phyloP scores from a whole-genome alignment of 306 rosid species.

The Cicer pinnatifidum region DNA sequence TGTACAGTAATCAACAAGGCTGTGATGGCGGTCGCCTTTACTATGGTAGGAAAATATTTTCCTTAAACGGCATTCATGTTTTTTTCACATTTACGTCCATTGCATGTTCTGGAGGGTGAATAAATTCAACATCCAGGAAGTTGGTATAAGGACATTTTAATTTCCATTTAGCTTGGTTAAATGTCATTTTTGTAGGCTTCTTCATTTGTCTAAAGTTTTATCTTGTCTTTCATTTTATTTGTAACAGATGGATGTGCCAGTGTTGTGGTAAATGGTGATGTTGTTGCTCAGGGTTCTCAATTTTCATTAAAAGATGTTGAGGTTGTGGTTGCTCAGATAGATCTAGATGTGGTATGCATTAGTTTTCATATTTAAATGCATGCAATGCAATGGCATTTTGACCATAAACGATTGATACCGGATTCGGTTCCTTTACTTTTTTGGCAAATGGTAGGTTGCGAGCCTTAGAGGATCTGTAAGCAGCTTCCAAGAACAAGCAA shows the following conservation, averaged over 20 bases:
- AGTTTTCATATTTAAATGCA: slow-evolving; percentile 27
- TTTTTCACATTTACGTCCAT: slow-evolving; percentile 22
- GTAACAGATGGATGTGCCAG: slow-evolving; percentile 86
- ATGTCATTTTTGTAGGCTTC: slow-evolving; percentile 28
- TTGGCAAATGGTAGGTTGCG: slow-evolving; percentile 69
- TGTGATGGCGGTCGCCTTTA: slow-evolving; percentile 98
- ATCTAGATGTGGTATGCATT: slow-evolving; percentile 82
- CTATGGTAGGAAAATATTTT: slow-evolving; percentile 60
- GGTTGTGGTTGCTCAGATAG: slow-evolving; percentile 83
- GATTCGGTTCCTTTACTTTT: slow-evolving; percentile 32
- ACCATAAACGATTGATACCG: slow-evolving; percentile 22
- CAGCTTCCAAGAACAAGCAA: slow-evolving; percentile 98
- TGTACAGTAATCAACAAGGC: slow-evolving; percentile 95
- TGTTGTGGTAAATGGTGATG: slow-evolving; percentile 86
- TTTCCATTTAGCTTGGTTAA: slow-evolving; percentile 39
- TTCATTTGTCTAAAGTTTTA: slow-evolving; percentile 22
- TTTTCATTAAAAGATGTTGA: slow-evolving; percentile 93
- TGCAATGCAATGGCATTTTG: slow-evolving; percentile 2
- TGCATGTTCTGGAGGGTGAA: slow-evolving; percentile 20
- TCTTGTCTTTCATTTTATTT: slow-evolving; percentile 30
- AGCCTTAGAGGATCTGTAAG: slow-evolving; percentile 96
- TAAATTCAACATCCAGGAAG: slow-evolving; percentile 25
- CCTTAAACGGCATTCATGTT: background rate
- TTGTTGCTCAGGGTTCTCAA: slow-evolving; percentile 94
- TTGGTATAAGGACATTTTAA: slow-evolving; percentile 26